Evolutionary conservation across 139 green algal genomes (phyloP), one percentile per base, ranked within the genome.

Genomic region (Chlamydomonas schloesseri): DNA sequence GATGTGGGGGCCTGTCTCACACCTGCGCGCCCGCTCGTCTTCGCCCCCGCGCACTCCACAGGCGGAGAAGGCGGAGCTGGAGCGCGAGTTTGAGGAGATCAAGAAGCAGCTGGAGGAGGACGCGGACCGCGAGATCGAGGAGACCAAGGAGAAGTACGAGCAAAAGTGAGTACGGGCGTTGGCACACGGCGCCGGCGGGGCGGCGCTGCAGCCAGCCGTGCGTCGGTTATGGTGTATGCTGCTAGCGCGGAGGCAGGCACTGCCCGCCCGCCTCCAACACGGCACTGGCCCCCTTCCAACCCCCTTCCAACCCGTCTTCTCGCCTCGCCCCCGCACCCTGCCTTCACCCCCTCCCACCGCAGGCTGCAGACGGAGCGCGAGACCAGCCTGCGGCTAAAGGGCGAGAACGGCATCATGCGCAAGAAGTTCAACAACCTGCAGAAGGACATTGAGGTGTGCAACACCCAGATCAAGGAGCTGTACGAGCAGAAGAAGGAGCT

Each of bases 391-490:
- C 83, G 93, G 47, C 90, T 99, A 50, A 97, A 98, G 91, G 96
- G 96, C 23, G 96, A 99, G 94, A 98, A 98, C 73, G 96, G 96
- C 55, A 97, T 98, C 91, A 97, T 99, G 95, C 94, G 94, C 86
- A 98, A 98, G 91, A 97, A 97, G 90, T 98, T 98, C 91, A 96
- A 94, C 80, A 91, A 92, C 37, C 89, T 98, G 73, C 89, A 89
- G 42, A 89, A 89, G 68, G 92, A 97, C 69, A 97, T 99, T 42
- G 94, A 83, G 77, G 77, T 83, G 46, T 84, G 78, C 78, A 84
- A 84, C 65, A 74, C 46, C 14, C 94, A 98, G 93, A 94, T 97
- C 77, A 94, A 93, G 88, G 82, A 90, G 60, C 89, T 97, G 84
- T 96, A 97, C 84, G 93, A 96, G 76, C 92, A 96, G 82, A 96